Base-by-base conservation (phyloP, 257 asterid species). In the Pogostemon cablin region DNA sequence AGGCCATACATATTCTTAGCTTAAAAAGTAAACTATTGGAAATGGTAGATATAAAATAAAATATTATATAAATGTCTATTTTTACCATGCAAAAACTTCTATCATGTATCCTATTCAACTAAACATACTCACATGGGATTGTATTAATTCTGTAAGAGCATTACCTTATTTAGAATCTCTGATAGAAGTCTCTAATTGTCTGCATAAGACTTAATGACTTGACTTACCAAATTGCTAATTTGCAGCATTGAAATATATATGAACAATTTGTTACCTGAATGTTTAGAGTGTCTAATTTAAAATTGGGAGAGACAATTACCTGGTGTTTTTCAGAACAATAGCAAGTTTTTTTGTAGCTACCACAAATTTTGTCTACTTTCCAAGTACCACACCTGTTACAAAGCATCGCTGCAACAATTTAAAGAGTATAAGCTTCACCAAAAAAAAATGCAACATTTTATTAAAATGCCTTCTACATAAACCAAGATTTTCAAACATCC, bases 351-450 rank as follows among this genome's bases (percentile, higher is more conserved):
- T 75, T 88, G 77, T 96, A 93, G 78, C 81, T 70, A 73, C 96
- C 60, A 71, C 98, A 93, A 69, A 84, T 64, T 76, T 93, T 91
- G 81, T 87, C 93, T 53, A 96, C 97, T 82, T 80, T 89, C 96
- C 96, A 93, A 2, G 96, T 86, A 77, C 90, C 95, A 76, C 99
- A 93, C 98, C 97, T 89, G 68, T 82, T 73, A 72, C 99, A 91
- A 32, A 86, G 93, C 66, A 73, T 38, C 61, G 88, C 99, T 91
- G 86, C 34, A 66, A 81, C 47, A 72, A 40, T 12, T 25, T 41
- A 61, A 11, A 35, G 5, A 65, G 56, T 65, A 78, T 72, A 54
- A 68, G 60, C 65, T 56, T 63, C 52, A 48, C 6, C 32, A 25
- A 25, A 39, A 55, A 64, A 38, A 32, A 9, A 9, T 9, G 49